Base-by-base conservation (phyloP, 208 protist genomes). In the Trypanosoma caninum region DNA sequence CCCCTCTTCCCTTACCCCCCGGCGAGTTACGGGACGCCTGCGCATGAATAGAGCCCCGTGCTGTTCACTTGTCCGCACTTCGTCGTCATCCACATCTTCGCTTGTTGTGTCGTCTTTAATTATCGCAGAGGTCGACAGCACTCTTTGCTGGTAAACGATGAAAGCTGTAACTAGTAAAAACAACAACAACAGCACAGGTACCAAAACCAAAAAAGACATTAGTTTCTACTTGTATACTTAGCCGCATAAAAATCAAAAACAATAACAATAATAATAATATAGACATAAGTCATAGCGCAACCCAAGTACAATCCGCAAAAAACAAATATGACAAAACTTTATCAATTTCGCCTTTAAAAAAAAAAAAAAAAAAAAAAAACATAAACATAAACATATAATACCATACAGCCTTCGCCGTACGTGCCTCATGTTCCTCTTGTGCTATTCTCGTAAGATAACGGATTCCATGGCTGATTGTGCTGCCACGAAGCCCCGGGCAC, bases 401-500 rank as follows among this genome's bases (percentile, higher is more conserved):
- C 16, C 3, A 60, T 1, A 16, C 45, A 4, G 10, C 45, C 9
- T n/a, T 25, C 40, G 27, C 8, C 23, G n/a, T 14, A 37, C 37
- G 22, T 40, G 30, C 31, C 40, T 80, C 56, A 90, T 50, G 65
- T 86, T 27, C 83, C 83, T 9, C 53, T 63, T 38, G 69, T 72
- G 59, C 83, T 87, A 45, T 82, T 64, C 11, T 47, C 50, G 27
- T 67, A 72, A 3, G 78, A 81, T 9, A 79, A 28, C 5, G 66
- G 46, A 62, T 84, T 78, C 69, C 74, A 76, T 11, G 47, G 33
- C 22, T 58, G 53, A 23, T 82, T 48, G 4, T 30, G 40, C n/a
- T 46, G 46, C 65, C 62, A 68, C 20, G 65, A 54, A 25, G 81
- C 78, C 25, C 65, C 65, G 22, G 87, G 87, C 18, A 80, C 72